Evolutionary conservation across 495 filamentous ascomycete species (phyloP), one percentile per base, ranked within the genome.

Genomic region (Collariella sp.): DNA sequence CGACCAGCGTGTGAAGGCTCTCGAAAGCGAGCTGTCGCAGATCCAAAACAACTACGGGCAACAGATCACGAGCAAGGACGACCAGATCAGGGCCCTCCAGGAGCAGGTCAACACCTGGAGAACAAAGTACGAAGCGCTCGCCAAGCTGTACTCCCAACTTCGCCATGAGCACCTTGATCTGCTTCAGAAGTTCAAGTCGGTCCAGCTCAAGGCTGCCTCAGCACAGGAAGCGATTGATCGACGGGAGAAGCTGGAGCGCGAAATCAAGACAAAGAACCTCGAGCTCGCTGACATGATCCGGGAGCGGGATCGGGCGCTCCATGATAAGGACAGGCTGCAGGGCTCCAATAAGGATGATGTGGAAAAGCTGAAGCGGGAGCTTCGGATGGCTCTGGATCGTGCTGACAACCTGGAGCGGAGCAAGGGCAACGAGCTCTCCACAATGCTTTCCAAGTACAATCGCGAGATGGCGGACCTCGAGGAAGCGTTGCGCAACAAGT

Each of bases 241-340:
- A 51, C 83, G 91, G 19, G 94, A 98, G 72, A 95, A 91, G 73
- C 79, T 98, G 53, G 88, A 96, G 72, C 83, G 91, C 10, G 93
- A 98, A 70, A 85, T 97, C 64, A 98, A 98, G 78, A 95, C 90
- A 20, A 98, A 96, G 81, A 98, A 97, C 66, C 76, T 97, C 16
- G 94, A 98, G 70, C 75, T 98, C 40, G 93, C 93, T 46, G 91
- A 97, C 67, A 96, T 98, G 93, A 98, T 98, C 54, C 83, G 93
- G 5, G 93, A 98, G 69, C 79, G 93, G 62, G 93, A 98, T 67
- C 82, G 93, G 60, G 93, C 93, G n/a, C 69, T 95, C 38, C 88
- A 96, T 57, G 94, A 98, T 41, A 83, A 88, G 58, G 93, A 98
- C 64, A 83, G 93, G 44, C 64, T 87, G 20, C 81, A 78, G 44